Percentiles rank a stretch among this genome's conserved stretches.
Conservation (phyloP, 805 yeast genomes). For the Teunomyces stri region DNA sequence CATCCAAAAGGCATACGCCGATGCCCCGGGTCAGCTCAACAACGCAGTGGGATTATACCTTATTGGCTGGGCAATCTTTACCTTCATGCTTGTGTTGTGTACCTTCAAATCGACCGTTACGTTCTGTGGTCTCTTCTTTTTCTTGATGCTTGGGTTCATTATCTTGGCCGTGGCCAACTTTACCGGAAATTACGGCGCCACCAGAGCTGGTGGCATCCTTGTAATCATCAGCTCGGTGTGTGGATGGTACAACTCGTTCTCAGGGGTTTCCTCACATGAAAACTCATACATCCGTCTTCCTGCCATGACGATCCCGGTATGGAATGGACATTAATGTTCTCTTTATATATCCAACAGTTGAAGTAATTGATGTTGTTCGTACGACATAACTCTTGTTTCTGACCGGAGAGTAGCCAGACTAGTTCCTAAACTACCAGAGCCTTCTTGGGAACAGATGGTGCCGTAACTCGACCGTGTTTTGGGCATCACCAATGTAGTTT, state of each 20-base stretch:
- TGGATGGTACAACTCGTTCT: slow-evolving; percentile 27
- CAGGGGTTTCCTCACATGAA: slow-evolving; percentile 23
- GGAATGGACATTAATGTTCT: neutral
- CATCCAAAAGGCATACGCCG: slow-evolving; percentile 45
- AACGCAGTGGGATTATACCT: slow-evolving; percentile 59
- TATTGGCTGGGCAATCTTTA: slow-evolving; percentile 63
- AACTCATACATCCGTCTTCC: slow-evolving; percentile 26
- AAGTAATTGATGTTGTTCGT: slow-evolving; percentile 52
- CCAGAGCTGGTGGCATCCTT: slow-evolving; percentile 23
- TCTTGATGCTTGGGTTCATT: slow-evolving; percentile 54
- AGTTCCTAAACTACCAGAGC: neutral
- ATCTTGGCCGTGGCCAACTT: slow-evolving; percentile 51
- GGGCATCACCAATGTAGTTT: neutral
- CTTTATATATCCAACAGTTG: slow-evolving; percentile 36
- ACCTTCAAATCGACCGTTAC: slow-evolving; percentile 51
- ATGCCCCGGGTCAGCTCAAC: slow-evolving; percentile 37
- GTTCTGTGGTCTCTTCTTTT: slow-evolving; percentile 50
- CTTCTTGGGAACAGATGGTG: neutral
- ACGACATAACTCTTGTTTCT: slow-evolving; percentile 34
- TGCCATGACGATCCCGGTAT: slow-evolving; percentile 6
- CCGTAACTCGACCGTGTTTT: neutral
- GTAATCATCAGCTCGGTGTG: slow-evolving; percentile 21
- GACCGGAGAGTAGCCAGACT: neutral
- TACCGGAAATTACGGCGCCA: slow-evolving; percentile 24
- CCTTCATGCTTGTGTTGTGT: slow-evolving; percentile 54